Base-by-base conservation (phyloP, 495 filamentous ascomycete genomes). In the Penicillium longicatenatum region DNA sequence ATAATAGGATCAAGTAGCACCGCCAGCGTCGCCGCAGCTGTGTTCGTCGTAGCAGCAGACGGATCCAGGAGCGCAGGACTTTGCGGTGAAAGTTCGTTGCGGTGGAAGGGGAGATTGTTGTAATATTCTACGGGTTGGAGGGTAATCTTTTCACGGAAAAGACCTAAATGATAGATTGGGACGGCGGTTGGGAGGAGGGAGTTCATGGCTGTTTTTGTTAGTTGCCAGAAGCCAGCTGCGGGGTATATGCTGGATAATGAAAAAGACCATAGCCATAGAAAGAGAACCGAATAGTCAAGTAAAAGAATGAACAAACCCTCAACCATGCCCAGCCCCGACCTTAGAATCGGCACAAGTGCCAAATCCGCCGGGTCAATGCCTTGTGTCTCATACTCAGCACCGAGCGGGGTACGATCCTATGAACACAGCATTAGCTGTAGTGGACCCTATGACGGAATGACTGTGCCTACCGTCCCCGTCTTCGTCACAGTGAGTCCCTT, bases 101-200 rank as follows among this genome's bases (percentile, higher is more conserved):
- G 76, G 66, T 91, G 85, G 72, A 90, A 89, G 35, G 93, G 93
- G 19, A 98, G 89, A 74, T 98, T 98, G 77, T 86, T 98, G 80
- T 98, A 98, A 82, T 98, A 98, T 76, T 98, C 93, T 47, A 98
- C 93, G 0, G 93, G 92, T 50, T 89, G 83, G 26, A 97, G 86
- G 35, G 89, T 89, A 57, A 84, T 82, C 30, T 87, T 88, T 66
- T 97, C 93, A 64, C 93, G 89, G 77, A 90, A 98, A 58, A 98
- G 86, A 44, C 93, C 93, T 21, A 98, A 86, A 72, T 98, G 93
- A 75, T 98, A 90, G 61, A 98, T 84, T 16, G 93, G 88, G 33
- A 91, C 89, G 3, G 92, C 80, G 50, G 71, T 69, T 4, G 93
- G 93, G 55, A 98, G 90, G 59, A 98, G 79, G 58, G 84, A 85